These are phyloP conservation scores for Vicia faba DNA, from an alignment of 306 rosid species.

Conservation along the genomic window DNA sequence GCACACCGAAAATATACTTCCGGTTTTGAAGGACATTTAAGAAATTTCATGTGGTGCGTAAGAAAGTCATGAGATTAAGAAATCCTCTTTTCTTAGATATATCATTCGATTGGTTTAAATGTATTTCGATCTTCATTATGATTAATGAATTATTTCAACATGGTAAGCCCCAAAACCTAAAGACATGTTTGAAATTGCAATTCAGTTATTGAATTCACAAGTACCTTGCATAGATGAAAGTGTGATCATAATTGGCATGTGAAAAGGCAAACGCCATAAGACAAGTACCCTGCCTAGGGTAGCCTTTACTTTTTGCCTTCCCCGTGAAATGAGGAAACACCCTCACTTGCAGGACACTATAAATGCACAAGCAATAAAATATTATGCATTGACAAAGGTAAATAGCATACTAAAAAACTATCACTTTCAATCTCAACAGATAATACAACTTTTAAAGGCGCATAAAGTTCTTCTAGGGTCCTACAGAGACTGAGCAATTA, in stretches of 20 bases:
- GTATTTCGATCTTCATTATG: not conserved
- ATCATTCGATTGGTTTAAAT: constrained; percentile 15
- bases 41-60: no score
- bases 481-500: constrained; percentile 16
- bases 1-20: no score
- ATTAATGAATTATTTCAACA: not conserved
- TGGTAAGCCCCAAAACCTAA: not conserved
- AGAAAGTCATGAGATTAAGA: no score
- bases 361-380: constrained; percentile 8
- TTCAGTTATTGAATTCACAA: not conserved
- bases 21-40: no score
- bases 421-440: constrained; percentile 28
- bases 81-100: constrained; percentile 11
- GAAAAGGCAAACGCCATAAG: not conserved
- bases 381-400: constrained; percentile 2
- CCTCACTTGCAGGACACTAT: not conserved
- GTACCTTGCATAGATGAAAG: not conserved
- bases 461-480: constrained; percentile 27
- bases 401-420: constrained; percentile 12
- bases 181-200: not conserved
- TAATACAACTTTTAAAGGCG: constrained; percentile 14
- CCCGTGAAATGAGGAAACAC: constrained; percentile 2
- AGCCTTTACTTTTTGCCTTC: constrained; percentile 5
- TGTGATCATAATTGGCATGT: not conserved
- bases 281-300: not conserved